Evolutionary conservation across 768 basidiomycete species (phyloP).

Genomic region (Saitozyma podzolica): DNA sequence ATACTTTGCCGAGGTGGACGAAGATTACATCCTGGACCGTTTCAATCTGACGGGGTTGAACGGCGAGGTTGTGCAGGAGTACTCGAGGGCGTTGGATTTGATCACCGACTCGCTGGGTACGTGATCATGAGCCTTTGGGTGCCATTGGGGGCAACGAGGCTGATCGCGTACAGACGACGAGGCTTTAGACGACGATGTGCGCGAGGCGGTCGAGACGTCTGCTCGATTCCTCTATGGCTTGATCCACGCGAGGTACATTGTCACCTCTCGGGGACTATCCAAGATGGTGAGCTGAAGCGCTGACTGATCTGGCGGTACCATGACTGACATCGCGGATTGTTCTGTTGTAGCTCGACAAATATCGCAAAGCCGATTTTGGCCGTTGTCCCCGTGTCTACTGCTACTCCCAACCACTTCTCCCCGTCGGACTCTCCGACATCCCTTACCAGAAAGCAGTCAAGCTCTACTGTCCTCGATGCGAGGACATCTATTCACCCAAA

Average conservation of each 20-base stretch:
- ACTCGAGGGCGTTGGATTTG: slow-evolving; percentile 86
- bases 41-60: slow-evolving; percentile 98
- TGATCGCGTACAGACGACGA: slow-evolving; percentile 66
- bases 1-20: slow-evolving; percentile 96
- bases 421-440: slow-evolving; percentile 94
- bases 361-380: slow-evolving; percentile 96
- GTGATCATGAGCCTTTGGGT: slow-evolving; percentile 38
- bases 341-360: slow-evolving; percentile 71
- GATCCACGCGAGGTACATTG: slow-evolving; percentile 95
- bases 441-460: slow-evolving; percentile 99
- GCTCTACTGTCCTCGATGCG: slow-evolving; percentile 95
- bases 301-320: background rate
- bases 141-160: background rate
- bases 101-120: slow-evolving; percentile 93
- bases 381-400: slow-evolving; percentile 97
- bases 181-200: slow-evolving; percentile 87
- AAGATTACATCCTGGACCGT: slow-evolving; percentile 99
- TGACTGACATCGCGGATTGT: background rate
- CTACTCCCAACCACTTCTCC: slow-evolving; percentile 89
- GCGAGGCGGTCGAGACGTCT: slow-evolving; percentile 87
- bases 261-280: slow-evolving; percentile 84
- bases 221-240: slow-evolving; percentile 91
- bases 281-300: slow-evolving; percentile 74
- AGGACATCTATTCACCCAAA: slow-evolving; percentile 98
- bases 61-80: slow-evolving; percentile 84